These are phyloP conservation scores for Dioscorea zingiberensis DNA, from an alignment of 106 monocot species.

Conservation along the genomic window DNA sequence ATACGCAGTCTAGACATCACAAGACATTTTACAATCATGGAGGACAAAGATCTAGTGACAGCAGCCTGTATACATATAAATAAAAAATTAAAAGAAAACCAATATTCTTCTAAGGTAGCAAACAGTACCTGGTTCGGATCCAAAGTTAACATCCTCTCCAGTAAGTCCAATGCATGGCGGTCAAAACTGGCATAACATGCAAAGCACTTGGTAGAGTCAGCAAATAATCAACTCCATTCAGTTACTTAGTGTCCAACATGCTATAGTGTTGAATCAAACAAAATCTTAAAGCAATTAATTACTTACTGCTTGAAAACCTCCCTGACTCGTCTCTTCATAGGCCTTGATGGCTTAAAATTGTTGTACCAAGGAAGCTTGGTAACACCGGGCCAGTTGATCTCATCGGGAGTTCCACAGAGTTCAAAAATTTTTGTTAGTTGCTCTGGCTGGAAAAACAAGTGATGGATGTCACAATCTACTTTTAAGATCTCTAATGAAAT, in stretches of 20 bases:
- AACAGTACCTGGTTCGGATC: constrained; percentile 76
- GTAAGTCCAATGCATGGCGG: constrained; percentile 83
- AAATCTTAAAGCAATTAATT: background rate
- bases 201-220: background rate
- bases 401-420: constrained; percentile 95
- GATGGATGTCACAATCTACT: background rate
- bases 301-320: constrained; percentile 94
- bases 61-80: too few species aligned
- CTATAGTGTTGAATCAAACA: background rate
- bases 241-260: too few species aligned
- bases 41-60: too few species aligned
- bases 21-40: too few species aligned
- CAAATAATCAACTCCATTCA: background rate
- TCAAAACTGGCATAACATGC: constrained; percentile 66
- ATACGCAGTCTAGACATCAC: too few species aligned
- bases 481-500: too few species aligned
- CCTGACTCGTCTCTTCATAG: constrained; percentile 75
- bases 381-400: constrained; percentile 91
- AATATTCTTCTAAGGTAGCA: too few species aligned
- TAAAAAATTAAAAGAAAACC: too few species aligned
- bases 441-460: constrained; percentile 51
- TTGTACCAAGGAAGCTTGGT: constrained; percentile 89
- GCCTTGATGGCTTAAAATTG: constrained; percentile 81
- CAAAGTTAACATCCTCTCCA: constrained; percentile 94
- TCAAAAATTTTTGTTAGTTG: constrained; percentile 91